Base-by-base conservation (phyloP, 352 stramenopile species). In the Phytopythium delawarense region DNA sequence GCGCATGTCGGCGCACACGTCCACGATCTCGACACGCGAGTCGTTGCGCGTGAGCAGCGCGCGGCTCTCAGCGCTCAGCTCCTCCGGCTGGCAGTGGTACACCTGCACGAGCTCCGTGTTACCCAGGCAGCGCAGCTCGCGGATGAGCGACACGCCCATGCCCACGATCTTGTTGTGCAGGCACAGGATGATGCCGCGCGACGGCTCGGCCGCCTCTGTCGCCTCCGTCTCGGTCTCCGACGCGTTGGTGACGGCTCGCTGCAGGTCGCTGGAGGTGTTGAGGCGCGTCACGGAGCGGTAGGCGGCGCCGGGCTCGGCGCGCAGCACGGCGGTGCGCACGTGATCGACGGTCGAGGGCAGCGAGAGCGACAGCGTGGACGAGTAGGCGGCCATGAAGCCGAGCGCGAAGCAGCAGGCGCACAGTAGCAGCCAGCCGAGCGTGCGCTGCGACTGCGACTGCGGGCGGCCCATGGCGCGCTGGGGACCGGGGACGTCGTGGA, bases 11-110 rank as follows among this genome's bases (percentile, higher is more conserved):
- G 66, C 61, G 64, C 78, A 90, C 42, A 86, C 78, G 61, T 91
- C 81, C 39, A 91, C 63, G 64, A 90, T 77, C 66, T 88, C 81
- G n/a, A 90, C 57, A 1, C 60, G 48, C 15, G 52, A 56, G 61
- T 90, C 81, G 30, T 77, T 69, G 20, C 52, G 55, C 13, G 70
- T 71, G n/a, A 90, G 66, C 54, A 87, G 49, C 35, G 65, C 61
- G 7, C 62, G 53, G 7, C 63, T 71, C 13, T 70, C 65, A 84
- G 34, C 34, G 34, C 7, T 39, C 7, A 39, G 34, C 34, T 39
- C 34, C 11, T 39, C 34, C 11, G 34, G 34, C 34, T 39, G 34
- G 34, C 34, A 39, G 34, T 39, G 34, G 5, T 39, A 39, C 34
- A 39, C 34, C 11, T 39, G 34, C 7, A 39, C 11, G 34, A 39